Evolutionary conservation across 225 moss, liverwort and hornwort species (phyloP), one percentile per base, ranked within the genome.

Genomic region (Physcomitrellopsis africana): DNA sequence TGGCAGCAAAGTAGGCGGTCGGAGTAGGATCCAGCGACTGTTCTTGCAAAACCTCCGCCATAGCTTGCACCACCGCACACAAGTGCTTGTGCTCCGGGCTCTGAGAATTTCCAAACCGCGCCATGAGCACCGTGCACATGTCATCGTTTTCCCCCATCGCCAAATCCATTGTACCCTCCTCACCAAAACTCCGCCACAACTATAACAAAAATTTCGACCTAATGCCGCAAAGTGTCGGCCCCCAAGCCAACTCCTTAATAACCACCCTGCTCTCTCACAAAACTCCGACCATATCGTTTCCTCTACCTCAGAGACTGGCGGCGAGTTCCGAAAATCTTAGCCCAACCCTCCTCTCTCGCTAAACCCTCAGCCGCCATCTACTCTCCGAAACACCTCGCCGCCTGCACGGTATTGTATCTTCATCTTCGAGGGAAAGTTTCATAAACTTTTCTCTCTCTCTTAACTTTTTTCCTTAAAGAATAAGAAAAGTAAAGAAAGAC

Each of bases 81-180:
- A 99, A 78, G 56, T 95, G 95, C 60, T 87, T 84, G 74, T 99
- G 97, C 89, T 99, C 97, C 20, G 93, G 93, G 63, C 91, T 91
- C 71, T 93, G 86, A 19, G 94, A 94, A 24, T 93, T 93, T 14
- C 92, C 80, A 43, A 84, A 93, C 22, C 91, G 84, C 73, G 81
- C 74, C 66, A 87, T 83, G 43, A 99, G 77, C 72, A 77, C 86
- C 67, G 69, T 70, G 59, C 94, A 92, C 78, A 86, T 68, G 42
- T 99, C 93, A 55, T 84, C 83, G 56, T 81, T 85, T 13, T 86
- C 83, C 42, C 75, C 85, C 80, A 81, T 85, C 8, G 42, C 79
- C 72, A 85, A 73, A 5, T 85, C 81, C 85, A 81, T 85, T 0
- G 72, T 29, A 2, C 68, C 5, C 58, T 16, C 32, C 37, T 51